These are phyloP conservation scores for Persicaria tinctoria DNA, from an alignment of 148 eudicot species.

Conservation along the genomic window DNA sequence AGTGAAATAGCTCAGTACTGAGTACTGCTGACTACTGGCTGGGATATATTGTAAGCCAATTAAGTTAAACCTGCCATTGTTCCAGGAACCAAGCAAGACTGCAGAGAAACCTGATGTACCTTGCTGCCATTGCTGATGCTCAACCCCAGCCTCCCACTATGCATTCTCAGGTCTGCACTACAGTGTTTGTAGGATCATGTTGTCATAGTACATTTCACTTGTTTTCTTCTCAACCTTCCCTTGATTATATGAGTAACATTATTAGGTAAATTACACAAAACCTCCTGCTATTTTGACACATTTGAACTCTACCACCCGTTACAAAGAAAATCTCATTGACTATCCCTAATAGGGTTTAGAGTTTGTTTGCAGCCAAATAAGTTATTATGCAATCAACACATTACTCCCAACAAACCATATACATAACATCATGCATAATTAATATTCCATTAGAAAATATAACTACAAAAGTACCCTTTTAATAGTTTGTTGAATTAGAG, in stretches of 20 bases:
- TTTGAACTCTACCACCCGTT: background rate
- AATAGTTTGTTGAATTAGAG: no score
- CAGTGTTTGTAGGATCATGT: background rate
- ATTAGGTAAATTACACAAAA: background rate
- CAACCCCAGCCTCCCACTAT: slow-evolving; percentile 16
- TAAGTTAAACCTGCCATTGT: slow-evolving; percentile 50
- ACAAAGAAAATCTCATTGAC: background rate
- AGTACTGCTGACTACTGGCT: slow-evolving; percentile 41
- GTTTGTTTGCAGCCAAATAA: no score
- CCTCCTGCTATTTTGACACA: background rate
- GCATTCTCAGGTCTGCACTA: slow-evolving; percentile 51
- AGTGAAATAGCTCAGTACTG: background rate
- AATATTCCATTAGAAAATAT: no score
- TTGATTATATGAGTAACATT: background rate
- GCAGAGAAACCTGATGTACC: slow-evolving; percentile 15
- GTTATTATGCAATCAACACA: no score
- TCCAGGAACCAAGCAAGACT: slow-evolving; percentile 9
- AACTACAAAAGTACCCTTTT: no score
- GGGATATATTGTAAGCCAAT: slow-evolving; percentile 58
- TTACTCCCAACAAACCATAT: no score
- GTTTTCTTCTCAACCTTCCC: background rate
- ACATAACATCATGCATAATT: no score
- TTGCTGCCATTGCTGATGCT: slow-evolving; percentile 17
- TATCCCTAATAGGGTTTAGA: background rate
- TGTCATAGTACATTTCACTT: background rate